Percentiles rank a stretch among this genome's conserved stretches.
These are phyloP conservation scores for Lyophyllum semitale DNA, from an alignment of 768 basidiomycete genomes.

Conservation along the genomic window DNA sequence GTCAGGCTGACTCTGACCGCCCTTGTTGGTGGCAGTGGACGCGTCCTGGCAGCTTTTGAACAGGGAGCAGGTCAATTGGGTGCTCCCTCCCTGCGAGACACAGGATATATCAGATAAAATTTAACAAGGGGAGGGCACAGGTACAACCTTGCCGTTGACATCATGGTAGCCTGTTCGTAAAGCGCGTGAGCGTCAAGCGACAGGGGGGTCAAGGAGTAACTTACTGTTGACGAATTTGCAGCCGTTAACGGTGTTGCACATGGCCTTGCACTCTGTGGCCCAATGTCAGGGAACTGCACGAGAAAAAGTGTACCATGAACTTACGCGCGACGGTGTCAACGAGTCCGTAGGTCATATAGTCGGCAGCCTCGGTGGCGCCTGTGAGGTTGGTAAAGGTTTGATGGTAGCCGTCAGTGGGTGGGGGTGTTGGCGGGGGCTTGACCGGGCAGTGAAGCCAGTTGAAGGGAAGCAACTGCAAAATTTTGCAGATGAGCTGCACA, in stretches of 20 bases:
- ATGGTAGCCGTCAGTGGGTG: conserved; percentile 32
- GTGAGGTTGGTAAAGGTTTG: conserved; percentile 42
- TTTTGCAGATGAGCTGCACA: conserved; percentile 36
- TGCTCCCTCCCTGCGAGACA: conserved; percentile 37
- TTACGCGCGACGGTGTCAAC: conserved; percentile 44
- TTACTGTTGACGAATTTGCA: conserved; percentile 47
- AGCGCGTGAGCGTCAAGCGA: not conserved
- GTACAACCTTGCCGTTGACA: conserved; percentile 42
- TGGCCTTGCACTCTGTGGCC: conserved; percentile 41
- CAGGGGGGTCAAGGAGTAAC: conserved; percentile 13
- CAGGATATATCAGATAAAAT: conserved; percentile 2
- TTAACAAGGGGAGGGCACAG: not conserved
- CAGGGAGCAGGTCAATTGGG: conserved; percentile 44
- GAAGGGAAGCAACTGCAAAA: conserved; percentile 34
- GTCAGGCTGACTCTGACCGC: conserved; percentile 44
- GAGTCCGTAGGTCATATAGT: conserved; percentile 45
- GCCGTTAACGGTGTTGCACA: conserved; percentile 42
- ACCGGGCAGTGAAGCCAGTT: conserved; percentile 40
- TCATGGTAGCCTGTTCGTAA: conserved; percentile 40
- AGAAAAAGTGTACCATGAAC: conserved; percentile 3
- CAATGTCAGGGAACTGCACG: not conserved
- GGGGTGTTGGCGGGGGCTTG: conserved; percentile 18
- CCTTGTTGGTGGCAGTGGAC: conserved; percentile 39
- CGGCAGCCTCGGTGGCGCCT: conserved; percentile 42
- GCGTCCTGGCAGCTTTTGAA: conserved; percentile 38